phyloP scores from a whole-genome alignment of 352 stramenopile species.

The Pythium insidiosum region DNA sequence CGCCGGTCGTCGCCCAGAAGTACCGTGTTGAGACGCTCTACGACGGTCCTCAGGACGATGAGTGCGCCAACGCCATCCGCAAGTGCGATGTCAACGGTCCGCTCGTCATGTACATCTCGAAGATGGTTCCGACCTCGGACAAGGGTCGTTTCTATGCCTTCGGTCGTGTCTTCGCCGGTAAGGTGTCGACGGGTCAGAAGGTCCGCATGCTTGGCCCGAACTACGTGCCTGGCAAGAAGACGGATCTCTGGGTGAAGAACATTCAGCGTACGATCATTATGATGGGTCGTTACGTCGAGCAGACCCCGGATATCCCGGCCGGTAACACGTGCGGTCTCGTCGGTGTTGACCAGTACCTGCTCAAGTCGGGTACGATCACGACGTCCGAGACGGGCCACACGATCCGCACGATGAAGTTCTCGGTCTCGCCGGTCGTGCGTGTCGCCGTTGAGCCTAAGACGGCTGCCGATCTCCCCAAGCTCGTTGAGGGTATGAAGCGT shows the following conservation, averaged over 20 bases:
- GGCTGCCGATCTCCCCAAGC: constrained; percentile 97
- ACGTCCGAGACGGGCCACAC: constrained; percentile 96
- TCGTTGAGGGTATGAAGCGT: constrained; percentile 99
- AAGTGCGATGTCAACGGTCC: constrained; percentile 97
- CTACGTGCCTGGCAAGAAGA: constrained; percentile 99
- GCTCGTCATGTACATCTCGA: constrained; percentile 99
- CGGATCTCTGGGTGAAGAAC: constrained; percentile 99
- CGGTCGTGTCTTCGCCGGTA: constrained; percentile 99
- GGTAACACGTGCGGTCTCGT: constrained; percentile 99
- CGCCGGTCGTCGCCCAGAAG: constrained; percentile 92
- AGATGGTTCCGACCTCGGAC: constrained; percentile 99
- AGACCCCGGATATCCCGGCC: constrained; percentile 97
- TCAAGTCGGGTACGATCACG: constrained; percentile 99
- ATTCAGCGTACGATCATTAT: constrained; percentile 99
- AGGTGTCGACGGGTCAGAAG: constrained; percentile 98
- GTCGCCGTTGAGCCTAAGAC: constrained; percentile 99
- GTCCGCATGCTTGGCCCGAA: constrained; percentile 99
- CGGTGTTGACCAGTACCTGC: constrained; percentile 99
- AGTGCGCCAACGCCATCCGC: constrained; percentile 95
- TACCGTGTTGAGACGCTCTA: constrained; percentile 99
- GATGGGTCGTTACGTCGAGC: constrained; percentile 98
- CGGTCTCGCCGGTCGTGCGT: constrained; percentile 98
- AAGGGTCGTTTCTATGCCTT: constrained; percentile 99
- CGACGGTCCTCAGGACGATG: constrained; percentile 97
- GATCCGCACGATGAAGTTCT: constrained; percentile 99